phyloP scores from a whole-genome alignment of 495 filamentous ascomycete genomes.

The Cercophora samala region DNA sequence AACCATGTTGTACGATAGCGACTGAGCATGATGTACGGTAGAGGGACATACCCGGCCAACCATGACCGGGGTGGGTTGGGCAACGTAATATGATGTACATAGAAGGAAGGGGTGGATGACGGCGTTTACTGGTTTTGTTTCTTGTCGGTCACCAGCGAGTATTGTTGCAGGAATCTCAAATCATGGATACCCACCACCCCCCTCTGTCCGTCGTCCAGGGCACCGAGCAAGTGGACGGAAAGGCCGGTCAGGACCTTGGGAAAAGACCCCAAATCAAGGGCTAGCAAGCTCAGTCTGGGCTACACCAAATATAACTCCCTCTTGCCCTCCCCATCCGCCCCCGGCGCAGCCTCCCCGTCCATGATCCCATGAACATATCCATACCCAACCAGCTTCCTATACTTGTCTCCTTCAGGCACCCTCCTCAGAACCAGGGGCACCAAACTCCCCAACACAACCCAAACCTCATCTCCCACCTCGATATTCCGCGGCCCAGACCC shows the following conservation, averaged over 20 bases:
- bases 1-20: background rate
- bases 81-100: background rate
- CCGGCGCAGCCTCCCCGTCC: constrained; percentile 8
- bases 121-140: background rate
- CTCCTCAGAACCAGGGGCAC: background rate
- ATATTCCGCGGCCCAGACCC: constrained; percentile 1
- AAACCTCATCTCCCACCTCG: constrained; percentile 4
- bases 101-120: background rate
- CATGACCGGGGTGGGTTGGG: background rate
- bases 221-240: background rate
- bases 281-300: background rate
- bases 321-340: background rate
- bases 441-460: background rate
- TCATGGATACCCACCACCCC: background rate
- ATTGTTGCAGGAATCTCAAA: background rate
- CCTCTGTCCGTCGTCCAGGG: background rate
- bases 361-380: constrained; percentile 9
- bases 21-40: background rate
- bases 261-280: too few species aligned
- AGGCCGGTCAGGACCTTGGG: too few species aligned
- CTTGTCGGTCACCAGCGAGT: background rate
- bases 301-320: constrained; percentile 3
- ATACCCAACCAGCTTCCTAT: constrained; percentile 2
- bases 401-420: background rate
- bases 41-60: background rate